These are phyloP conservation scores for Taxillus chinensis DNA, from an alignment of 164 flowering plant genomes.

Conservation along the genomic window DNA sequence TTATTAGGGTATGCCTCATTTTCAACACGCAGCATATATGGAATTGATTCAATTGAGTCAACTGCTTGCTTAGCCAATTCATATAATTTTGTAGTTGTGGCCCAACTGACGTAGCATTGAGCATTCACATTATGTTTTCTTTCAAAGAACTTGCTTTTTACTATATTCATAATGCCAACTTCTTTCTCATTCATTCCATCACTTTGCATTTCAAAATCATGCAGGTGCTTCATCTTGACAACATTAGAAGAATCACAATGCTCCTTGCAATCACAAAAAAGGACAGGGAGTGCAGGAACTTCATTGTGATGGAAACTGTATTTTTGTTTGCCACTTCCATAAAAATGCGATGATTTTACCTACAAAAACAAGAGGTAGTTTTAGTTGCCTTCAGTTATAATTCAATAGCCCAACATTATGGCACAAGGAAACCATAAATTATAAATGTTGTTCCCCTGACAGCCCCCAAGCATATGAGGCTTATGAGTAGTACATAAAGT, in stretches of 20 bases:
- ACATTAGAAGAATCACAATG: constrained; percentile 31
- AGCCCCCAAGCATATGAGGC: too few species aligned
- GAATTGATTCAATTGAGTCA: constrained; percentile 5
- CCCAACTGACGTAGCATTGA: not conserved
- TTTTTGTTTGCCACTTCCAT: constrained; percentile 89
- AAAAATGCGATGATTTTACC: constrained; percentile 58
- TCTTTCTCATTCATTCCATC: constrained; percentile 41
- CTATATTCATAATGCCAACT: constrained; percentile 55
- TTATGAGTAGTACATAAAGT: too few species aligned
- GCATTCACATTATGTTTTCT: constrained; percentile 19
- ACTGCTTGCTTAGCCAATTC: constrained; percentile 8
- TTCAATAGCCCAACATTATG: too few species aligned
- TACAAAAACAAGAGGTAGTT: constrained; percentile 18
- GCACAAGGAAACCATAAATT: too few species aligned
- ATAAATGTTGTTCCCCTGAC: too few species aligned
- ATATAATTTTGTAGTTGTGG: too few species aligned
- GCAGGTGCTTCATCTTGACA: constrained; percentile 10
- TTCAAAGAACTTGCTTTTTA: constrained; percentile 58
- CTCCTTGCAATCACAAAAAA: constrained; percentile 89
- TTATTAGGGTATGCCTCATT: constrained; percentile 22
- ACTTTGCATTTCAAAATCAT: constrained; percentile 17
- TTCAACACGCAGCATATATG: constrained; percentile 17
- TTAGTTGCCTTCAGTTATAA: not conserved
- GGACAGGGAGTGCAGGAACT: constrained; percentile 54
- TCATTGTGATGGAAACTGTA: constrained; percentile 78